These are phyloP conservation scores for Aspergillus kassunensis DNA, from an alignment of 495 filamentous ascomycete genomes.

Conservation along the genomic window DNA sequence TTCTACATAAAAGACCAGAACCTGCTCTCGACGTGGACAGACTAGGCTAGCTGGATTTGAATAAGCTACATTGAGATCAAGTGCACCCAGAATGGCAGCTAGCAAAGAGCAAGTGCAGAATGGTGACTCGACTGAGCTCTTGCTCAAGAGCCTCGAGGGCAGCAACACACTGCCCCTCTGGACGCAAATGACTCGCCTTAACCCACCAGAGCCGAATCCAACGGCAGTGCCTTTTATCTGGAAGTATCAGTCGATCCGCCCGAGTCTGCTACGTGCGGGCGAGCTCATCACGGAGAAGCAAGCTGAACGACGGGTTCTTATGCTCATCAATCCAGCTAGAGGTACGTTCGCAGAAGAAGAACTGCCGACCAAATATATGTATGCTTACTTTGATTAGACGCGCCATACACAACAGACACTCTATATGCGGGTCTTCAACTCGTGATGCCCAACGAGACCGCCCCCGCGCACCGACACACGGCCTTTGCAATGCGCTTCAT, in stretches of 20 bases:
- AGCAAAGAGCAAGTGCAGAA: too few relatives aligned
- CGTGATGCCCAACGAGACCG: slow-evolving; percentile 46
- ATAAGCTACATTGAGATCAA: too few relatives aligned
- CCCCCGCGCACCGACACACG: slow-evolving; percentile 45
- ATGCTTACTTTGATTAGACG: too few relatives aligned
- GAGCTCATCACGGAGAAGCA: slow-evolving; percentile 38
- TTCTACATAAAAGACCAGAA: too few relatives aligned
- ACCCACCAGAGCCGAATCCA: slow-evolving; percentile 43
- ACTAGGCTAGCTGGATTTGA: too few relatives aligned
- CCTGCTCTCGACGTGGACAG: too few relatives aligned
- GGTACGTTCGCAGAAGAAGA: slow-evolving; percentile 25
- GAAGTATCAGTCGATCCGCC: slow-evolving; percentile 38
- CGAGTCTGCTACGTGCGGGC: slow-evolving; percentile 37
- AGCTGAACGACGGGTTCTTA: slow-evolving; percentile 44
- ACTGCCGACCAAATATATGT: too few relatives aligned
- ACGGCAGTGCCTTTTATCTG: slow-evolving; percentile 34
- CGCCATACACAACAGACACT: slow-evolving; percentile 50
- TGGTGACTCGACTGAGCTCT: too few relatives aligned
- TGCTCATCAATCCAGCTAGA: slow-evolving; percentile 44
- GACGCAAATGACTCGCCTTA: slow-evolving; percentile 43
- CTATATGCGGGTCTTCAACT: slow-evolving; percentile 49
- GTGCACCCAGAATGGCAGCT: too few relatives aligned
- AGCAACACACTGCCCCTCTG: slow-evolving; percentile 33
- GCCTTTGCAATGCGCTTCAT: slow-evolving; percentile 52
- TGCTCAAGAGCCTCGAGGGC: slow-evolving; percentile 18